Evolutionary conservation across 2,329 filamentous ascomycete species (phyloP).

Genomic region (Ramularia endophylla): DNA sequence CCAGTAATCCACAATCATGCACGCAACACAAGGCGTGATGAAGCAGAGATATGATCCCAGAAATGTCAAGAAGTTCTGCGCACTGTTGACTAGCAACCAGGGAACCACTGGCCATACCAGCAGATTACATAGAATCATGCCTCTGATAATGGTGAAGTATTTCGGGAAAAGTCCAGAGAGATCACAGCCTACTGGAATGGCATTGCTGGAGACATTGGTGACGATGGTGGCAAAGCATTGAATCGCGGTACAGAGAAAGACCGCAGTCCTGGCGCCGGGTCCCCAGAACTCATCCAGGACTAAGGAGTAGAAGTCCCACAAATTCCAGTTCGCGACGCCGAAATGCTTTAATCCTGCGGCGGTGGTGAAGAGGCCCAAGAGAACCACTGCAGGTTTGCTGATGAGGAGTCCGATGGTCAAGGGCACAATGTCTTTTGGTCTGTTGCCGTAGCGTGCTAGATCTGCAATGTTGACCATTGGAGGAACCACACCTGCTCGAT

Average conservation of each 20-base stretch:
- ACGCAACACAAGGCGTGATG: constrained; percentile 6
- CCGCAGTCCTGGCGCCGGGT: constrained; percentile 33
- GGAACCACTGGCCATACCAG: constrained; percentile 35
- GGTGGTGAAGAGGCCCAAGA: constrained; percentile 37
- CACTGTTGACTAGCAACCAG: constrained; percentile 40
- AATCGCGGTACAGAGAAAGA: constrained; percentile 36
- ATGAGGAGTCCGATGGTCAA: constrained; percentile 35
- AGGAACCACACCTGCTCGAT: constrained; percentile 21
- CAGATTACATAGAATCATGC: constrained; percentile 37
- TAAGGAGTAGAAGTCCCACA: constrained; percentile 39
- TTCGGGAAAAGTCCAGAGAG: constrained; percentile 38
- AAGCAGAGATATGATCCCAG: constrained; percentile 39
- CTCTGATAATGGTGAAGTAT: constrained; percentile 40
- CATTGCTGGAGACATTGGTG: constrained; percentile 40
- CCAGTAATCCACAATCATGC: constrained; percentile 39
- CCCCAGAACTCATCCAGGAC: constrained; percentile 38
- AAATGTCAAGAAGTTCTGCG: constrained; percentile 39
- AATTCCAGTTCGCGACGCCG: constrained; percentile 40
- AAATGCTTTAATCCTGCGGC: constrained; percentile 30
- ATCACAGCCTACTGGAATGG: constrained; percentile 39
- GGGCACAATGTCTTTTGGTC: constrained; percentile 27
- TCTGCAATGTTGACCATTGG: constrained; percentile 38
- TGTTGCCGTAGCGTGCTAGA: constrained; percentile 36
- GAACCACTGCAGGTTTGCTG: constrained; percentile 36
- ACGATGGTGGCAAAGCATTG: constrained; percentile 38